Base-by-base conservation (phyloP, 176 grass and related monocot species). In the Neostapfia colusana region DNA sequence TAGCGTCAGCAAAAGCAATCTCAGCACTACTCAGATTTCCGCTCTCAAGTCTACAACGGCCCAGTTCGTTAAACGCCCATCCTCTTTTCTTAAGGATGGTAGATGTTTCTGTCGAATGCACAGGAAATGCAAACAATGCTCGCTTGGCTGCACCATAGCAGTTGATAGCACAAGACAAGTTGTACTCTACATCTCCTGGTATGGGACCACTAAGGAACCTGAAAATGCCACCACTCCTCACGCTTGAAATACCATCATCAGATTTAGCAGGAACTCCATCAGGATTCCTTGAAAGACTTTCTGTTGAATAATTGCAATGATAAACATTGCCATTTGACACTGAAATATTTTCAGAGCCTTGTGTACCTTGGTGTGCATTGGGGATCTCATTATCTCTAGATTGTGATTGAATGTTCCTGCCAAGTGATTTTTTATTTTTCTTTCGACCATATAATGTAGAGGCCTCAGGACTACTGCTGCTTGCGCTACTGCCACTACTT, bases 21-120 rank as follows among this genome's bases (percentile, higher is more conserved):
- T 99, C 95, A 59, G 95, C 91, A 28, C 80, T 60, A 41, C 49
- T 51, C 74, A 90, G 68, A 77, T 95, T 85, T 80, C 70, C 87
- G 21, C 78, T 85, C 46, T 90, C 95, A 61, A 99, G 89, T 82
- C 86, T 92, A 87, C 79, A 86, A 57, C 95, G 87, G 5, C 95
- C 95, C 44, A 99, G 88, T 90, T 99, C 95, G 86, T 99, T 95
- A 62, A 77, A 90, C 27, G 87, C 91, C 95, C 95, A 99, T 21
- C 95, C 95, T 81, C 57, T 88, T 81, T 95, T 99, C 91, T 99
- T 99, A 72, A 92, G 77, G 65, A 95, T 79, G 44, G 79, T 55
- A 59, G 73, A 81, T 28, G 70, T 64, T 82, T 99, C 91, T 50
- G 63, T 66, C 1, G 65, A 82, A 66, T 58, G 64, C 67, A 80